A percentile compares a stretch with the other conserved stretches of the same genome.
Conservation (phyloP, 1,139 yeast species). For the Hansenula lynferdii region DNA sequence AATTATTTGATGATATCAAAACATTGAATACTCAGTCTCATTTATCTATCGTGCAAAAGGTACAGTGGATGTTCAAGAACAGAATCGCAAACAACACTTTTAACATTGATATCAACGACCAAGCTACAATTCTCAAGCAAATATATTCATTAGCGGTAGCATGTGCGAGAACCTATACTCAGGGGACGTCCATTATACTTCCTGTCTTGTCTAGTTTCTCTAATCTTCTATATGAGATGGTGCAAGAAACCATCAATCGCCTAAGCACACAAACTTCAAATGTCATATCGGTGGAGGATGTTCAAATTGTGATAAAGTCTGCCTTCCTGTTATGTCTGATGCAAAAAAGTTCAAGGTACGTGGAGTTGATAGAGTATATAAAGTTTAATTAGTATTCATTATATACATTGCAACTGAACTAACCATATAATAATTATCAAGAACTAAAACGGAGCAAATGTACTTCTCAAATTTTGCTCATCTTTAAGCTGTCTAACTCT, state of each 20-base stretch:
- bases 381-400: no score
- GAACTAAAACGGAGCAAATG: conserved; percentile 26
- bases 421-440: background rate
- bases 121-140: conserved; percentile 16
- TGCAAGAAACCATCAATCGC: background rate
- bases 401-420: no score
- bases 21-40: conserved; percentile 17
- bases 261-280: no score
- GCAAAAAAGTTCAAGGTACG: conserved; percentile 3
- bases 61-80: conserved; percentile 16
- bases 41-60: conserved; percentile 13
- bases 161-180: conserved; percentile 13
- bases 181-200: background rate
- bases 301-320: background rate
- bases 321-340: conserved; percentile 1
- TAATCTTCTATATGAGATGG: background rate
- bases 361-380: background rate
- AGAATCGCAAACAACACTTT: conserved; percentile 24
- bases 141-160: conserved; percentile 12
- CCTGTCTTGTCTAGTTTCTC: background rate
- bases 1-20: conserved; percentile 16
- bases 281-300: no score
- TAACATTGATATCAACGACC: conserved; percentile 15
- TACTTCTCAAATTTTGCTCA: conserved; percentile 54
- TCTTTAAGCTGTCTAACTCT: conserved; percentile 63